phyloP scores from a whole-genome alignment of 2,329 filamentous ascomycete genomes.

The Fusarium sp. region DNA sequence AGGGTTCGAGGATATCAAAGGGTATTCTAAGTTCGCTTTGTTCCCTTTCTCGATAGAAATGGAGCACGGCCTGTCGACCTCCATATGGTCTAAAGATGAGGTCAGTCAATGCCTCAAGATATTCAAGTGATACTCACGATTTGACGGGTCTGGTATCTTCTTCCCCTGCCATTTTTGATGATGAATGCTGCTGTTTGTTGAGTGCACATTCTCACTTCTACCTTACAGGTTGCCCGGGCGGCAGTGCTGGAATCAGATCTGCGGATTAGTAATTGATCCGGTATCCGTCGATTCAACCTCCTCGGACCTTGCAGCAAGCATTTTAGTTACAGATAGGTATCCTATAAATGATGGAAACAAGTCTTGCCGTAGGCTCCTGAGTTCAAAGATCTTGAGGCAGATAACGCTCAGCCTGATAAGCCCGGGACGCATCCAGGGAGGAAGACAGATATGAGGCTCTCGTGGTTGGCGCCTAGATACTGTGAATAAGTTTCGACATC shows the following conservation, averaged over 20 bases:
- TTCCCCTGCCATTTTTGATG: not conserved
- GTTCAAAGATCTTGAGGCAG: no score
- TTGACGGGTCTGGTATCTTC: fast-evolving
- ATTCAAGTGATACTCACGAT: not conserved
- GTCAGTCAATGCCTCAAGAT: not conserved
- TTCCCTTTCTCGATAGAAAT: no score
- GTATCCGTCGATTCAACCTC: not conserved
- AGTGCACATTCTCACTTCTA: not conserved
- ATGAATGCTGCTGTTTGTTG: not conserved
- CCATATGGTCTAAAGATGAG: not conserved
- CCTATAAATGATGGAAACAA: no score
- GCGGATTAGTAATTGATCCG: not conserved
- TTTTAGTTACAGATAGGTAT: not conserved
- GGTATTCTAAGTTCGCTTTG: fast-evolving
- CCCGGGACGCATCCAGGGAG: fast-evolving
- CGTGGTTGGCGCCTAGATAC: fast-evolving
- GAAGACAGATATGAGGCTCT: not conserved
- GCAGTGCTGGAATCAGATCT: not conserved
- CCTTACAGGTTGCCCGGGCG: no score
- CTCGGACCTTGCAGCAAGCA: not conserved
- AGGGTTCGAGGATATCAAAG: fast-evolving
- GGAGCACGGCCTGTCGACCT: not conserved
- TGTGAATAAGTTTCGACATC: not conserved
- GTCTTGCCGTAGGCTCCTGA: no score
- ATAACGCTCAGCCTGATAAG: fast-evolving